Percentiles rank a stretch among this genome's conserved stretches.
These are phyloP conservation scores for Gryganskiella cystojenkinii DNA, from an alignment of 192 early-diverging fungal species.

Conservation along the genomic window DNA sequence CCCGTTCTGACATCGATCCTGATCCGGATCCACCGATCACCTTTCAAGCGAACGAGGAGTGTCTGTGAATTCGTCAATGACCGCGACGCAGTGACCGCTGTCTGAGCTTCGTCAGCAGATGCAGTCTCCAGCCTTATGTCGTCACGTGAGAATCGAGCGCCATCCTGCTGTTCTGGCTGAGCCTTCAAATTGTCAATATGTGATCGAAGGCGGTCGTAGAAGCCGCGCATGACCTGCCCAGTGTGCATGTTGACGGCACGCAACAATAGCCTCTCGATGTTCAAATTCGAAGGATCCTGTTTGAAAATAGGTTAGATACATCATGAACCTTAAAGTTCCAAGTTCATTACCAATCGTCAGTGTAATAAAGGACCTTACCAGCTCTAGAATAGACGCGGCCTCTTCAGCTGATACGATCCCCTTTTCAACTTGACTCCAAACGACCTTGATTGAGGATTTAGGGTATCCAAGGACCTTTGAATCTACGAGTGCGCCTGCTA, in stretches of 20 bases:
- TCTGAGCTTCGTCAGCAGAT: slow-evolving; percentile 22
- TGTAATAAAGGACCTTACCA: slow-evolving; percentile 9
- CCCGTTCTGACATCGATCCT: slow-evolving; percentile 61
- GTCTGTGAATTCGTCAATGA: slow-evolving; percentile 15
- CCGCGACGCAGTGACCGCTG: not conserved
- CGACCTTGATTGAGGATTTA: slow-evolving; percentile 52
- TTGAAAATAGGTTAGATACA: not conserved
- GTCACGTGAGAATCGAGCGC: slow-evolving; percentile 24
- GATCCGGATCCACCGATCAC: slow-evolving; percentile 59
- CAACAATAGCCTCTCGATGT: slow-evolving; percentile 55
- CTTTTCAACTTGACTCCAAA: slow-evolving; percentile 53
- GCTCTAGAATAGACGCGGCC: slow-evolving; percentile 12
- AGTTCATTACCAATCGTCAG: not conserved
- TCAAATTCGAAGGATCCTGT: slow-evolving; percentile 57
- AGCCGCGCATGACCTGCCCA: slow-evolving; percentile 56
- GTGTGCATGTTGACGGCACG: slow-evolving; percentile 56
- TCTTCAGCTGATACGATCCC: slow-evolving; percentile 22
- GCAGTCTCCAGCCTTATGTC: slow-evolving; percentile 24
- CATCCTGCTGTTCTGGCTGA: slow-evolving; percentile 35
- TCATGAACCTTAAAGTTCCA: not conserved
- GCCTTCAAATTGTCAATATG: slow-evolving; percentile 47
- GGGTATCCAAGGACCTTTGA: slow-evolving; percentile 60
- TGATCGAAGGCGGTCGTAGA: slow-evolving; percentile 51
- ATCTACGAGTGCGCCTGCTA: slow-evolving; percentile 47
- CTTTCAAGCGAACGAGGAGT: slow-evolving; percentile 56